These are phyloP conservation scores for Lactarius sp. DNA, from an alignment of 768 basidiomycete genomes.

Conservation along the genomic window DNA sequence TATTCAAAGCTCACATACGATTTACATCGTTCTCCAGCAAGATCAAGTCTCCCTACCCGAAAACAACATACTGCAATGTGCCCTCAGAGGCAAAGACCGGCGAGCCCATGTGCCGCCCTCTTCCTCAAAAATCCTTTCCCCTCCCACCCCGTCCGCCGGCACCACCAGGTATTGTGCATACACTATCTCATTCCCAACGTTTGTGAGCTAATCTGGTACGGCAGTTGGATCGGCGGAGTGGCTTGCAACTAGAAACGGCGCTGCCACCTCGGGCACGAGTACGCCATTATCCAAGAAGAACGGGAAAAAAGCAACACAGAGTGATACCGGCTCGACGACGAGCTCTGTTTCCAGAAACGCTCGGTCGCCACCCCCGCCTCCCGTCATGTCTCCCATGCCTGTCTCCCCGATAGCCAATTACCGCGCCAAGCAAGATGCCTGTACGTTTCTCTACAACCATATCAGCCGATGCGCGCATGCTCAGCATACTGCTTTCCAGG, in stretches of 20 bases:
- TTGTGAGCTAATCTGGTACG: not conserved
- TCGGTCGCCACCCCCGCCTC: not conserved
- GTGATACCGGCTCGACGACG: not conserved
- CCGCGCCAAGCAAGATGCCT: not conserved
- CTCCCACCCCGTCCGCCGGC: constrained; percentile 30
- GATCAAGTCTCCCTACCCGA: constrained; percentile 40
- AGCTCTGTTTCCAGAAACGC: not conserved
- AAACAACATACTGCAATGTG: constrained; percentile 35
- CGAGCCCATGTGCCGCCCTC: constrained; percentile 39
- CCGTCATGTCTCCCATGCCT: not conserved
- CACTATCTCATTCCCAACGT: not conserved
- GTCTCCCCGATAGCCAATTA: not conserved
- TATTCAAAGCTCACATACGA: not conserved
- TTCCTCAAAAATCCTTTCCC: constrained; percentile 35
- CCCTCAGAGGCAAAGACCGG: constrained; percentile 39
- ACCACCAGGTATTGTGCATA: constrained; percentile 32
- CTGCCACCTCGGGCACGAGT: not conserved
- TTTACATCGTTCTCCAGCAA: constrained; percentile 24
- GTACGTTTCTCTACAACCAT: not conserved
- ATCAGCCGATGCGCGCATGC: not conserved
- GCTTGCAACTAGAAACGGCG: constrained; percentile 20
- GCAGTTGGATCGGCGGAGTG: constrained; percentile 25
- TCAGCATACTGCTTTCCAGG: not conserved
- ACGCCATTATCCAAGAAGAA: not conserved
- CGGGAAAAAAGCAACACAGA: not conserved